Conservation (phyloP, 73 alveolate species). For the Tetrahymena malaccensis region DNA sequence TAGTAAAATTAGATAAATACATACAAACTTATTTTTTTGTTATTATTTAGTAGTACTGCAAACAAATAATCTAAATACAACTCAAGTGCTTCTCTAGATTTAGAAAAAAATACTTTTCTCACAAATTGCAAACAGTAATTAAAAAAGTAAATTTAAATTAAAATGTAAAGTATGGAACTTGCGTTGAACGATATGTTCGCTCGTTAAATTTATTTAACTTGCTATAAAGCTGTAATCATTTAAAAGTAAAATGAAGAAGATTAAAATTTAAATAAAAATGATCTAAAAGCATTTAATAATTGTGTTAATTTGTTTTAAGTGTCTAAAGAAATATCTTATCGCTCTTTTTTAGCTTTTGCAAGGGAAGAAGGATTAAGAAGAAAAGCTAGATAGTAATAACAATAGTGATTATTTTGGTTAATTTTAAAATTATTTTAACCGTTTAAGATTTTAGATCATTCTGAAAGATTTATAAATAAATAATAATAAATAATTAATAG, state of each 20-base stretch:
- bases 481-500: too few species aligned
- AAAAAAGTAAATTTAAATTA: neutral
- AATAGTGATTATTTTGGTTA: neutral
- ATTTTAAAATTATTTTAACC: neutral
- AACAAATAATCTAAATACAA: neutral
- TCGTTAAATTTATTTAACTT: neutral
- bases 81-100: neutral
- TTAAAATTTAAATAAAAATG: neutral
- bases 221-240: neutral
- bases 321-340: neutral
- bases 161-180: neutral
- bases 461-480: too few species aligned
- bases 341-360: neutral
- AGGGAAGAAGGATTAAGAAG: neutral
- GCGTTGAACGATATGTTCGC: neutral
- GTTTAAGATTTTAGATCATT: neutral
- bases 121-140: neutral
- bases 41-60: neutral
- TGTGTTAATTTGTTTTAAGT: neutral
- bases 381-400: neutral
- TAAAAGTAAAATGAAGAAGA: neutral
- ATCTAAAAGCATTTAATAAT: neutral
- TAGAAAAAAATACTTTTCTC: too few species aligned
- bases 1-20: too few species aligned
- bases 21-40: too few species aligned